Percentiles rank a stretch among this genome's conserved stretches.
Evolutionary conservation across 345 rosid species (phyloP).

Genomic region (Populus tremula): DNA sequence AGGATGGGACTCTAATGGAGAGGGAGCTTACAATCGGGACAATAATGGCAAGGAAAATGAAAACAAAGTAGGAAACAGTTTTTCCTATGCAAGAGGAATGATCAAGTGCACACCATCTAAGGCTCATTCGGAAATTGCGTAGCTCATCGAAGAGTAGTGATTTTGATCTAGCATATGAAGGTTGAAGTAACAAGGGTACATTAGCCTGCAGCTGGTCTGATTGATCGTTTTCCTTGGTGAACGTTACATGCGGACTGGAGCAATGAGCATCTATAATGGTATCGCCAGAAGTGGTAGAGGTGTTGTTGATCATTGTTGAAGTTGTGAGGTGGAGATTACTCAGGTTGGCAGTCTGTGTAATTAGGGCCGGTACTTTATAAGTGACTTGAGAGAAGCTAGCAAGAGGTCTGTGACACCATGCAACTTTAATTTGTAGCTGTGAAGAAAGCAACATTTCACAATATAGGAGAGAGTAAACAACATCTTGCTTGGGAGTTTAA

Average conservation of each 20-base stretch:
- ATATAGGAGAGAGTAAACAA: background rate
- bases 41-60: constrained; percentile 41
- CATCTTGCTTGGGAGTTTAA: no score
- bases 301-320: constrained; percentile 9
- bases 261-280: background rate
- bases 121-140: constrained; percentile 49
- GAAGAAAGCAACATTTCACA: background rate
- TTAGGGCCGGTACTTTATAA: background rate
- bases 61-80: constrained; percentile 44
- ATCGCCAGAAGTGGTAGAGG: constrained; percentile 6
- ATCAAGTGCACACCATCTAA: constrained; percentile 64
- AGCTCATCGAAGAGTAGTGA: constrained; percentile 46
- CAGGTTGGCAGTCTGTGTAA: background rate
- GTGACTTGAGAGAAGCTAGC: background rate
- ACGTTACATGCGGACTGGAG: background rate
- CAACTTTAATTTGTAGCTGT: background rate
- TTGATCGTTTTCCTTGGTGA: background rate
- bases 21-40: constrained; percentile 45
- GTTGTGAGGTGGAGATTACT: background rate
- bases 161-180: constrained; percentile 33
- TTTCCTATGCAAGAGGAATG: constrained; percentile 56
- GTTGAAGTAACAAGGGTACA: constrained; percentile 16
- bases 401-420: background rate
- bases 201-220: background rate
- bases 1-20: constrained; percentile 29